Evolutionary conservation across 78 protist genomes (phyloP), one percentile per base, ranked within the genome.

Genomic region (slime mould (Dictyostelium discoideum)): DNA sequence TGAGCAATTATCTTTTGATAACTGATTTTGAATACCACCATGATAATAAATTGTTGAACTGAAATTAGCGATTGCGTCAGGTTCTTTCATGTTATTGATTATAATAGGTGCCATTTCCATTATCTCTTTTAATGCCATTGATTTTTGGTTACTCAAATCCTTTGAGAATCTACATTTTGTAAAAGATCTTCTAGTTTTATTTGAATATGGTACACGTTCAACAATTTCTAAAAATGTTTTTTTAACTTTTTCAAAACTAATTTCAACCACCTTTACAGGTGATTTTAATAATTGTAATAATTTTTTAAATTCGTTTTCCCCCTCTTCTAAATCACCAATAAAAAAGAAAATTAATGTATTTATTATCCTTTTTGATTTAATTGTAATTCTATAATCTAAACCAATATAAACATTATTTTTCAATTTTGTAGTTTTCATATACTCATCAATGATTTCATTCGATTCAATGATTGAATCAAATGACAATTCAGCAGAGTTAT

Each of bases 341-440:
- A 4, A 73, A 73, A 73, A 73, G 80, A 73, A 73, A 32, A 73
- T 73, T 73, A 73, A 24, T 26, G n/a, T 73, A 29, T 24, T 29
- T 9, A 14, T 73, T 13, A 73, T 2, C 22, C 42, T 29, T 73
- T 73, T 73, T 0, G 80, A 29, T 73, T 73, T 73, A 14, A 32
- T 5, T 14, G 80, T 73, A 14, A 73, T 73, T 73, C 80, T 73
- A 32, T 73, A 29, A 5, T 73, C 80, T 73, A 73, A 29, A 5
- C 80, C 80, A 3, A 87, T 83, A 46, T 87, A 54, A 67, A 87
- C 57, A 22, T 60, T 77, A 9, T 73, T 77, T 6, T 79, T 39
- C 57, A 77, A 20, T 60, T 60, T 60, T 0, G 69, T 86, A 2
- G 92, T 54, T 42, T 87, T 60, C 63, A 74, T 16, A 42, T 78